A percentile compares a stretch with the other conserved stretches of the same genome.
These are phyloP conservation scores for Vickermania spadyakhi DNA, from an alignment of 208 protist species.

Conservation along the genomic window DNA sequence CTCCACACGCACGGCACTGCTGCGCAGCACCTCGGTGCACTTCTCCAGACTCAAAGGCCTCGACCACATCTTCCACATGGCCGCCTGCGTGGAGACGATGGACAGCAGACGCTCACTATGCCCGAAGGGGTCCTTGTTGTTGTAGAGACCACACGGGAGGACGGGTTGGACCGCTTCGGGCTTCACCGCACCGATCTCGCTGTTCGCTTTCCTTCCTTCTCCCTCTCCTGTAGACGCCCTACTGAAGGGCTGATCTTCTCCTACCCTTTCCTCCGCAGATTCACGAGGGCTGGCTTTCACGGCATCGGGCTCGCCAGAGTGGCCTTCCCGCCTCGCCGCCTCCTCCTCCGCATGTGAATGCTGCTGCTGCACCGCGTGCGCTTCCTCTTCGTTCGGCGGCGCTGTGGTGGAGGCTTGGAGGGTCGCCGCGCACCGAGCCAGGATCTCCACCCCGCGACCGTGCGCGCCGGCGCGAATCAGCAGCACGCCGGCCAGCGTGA, in stretches of 20 bases:
- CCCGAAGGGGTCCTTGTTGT: not conserved
- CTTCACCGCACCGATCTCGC: not conserved
- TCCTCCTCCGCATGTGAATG: not conserved
- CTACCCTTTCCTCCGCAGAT: no score
- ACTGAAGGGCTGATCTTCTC: not conserved
- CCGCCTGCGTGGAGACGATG: not conserved
- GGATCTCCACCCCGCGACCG: not conserved
- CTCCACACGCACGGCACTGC: conserved; percentile 22
- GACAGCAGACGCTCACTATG: not conserved
- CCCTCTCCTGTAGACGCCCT: not conserved
- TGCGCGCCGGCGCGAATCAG: not conserved
- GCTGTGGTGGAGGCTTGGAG: not conserved
- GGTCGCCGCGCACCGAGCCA: not conserved
- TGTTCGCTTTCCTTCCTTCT: not conserved
- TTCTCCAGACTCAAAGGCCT: conserved; percentile 19
- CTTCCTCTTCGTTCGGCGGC: not conserved
- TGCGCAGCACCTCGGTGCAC: conserved; percentile 19
- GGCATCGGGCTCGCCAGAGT: not conserved
- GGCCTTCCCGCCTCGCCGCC: not conserved
- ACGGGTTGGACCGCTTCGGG: not conserved
- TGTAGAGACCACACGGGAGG: not conserved
- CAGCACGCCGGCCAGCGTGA: not conserved
- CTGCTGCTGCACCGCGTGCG: not conserved
- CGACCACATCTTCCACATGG: conserved; percentile 14
- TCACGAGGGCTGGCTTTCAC: not conserved